Conservation (phyloP, 2,329 filamentous ascomycete genomes). For the Colletotrichum sp. region DNA sequence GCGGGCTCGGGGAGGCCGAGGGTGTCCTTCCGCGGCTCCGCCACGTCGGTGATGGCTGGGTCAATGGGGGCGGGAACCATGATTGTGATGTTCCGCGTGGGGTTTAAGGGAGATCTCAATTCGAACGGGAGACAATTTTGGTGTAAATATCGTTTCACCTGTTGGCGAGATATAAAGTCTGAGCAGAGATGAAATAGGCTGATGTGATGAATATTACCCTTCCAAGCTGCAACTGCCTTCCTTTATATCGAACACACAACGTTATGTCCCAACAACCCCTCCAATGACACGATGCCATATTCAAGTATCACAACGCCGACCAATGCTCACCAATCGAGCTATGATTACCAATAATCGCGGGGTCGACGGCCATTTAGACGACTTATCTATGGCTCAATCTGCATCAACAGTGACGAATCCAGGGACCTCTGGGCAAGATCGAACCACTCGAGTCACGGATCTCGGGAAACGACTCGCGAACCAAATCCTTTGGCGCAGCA, state of each 20-base stretch:
- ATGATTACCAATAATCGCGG: conserved; percentile 19
- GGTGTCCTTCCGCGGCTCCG: conserved; percentile 66
- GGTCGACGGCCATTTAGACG: background rate
- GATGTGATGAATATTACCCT: rapidly evolving
- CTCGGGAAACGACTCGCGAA: background rate
- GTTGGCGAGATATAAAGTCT: background rate
- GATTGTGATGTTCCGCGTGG: background rate
- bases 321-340: background rate
- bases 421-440: background rate
- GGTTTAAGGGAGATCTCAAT: background rate
- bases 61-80: conserved; percentile 66
- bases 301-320: background rate
- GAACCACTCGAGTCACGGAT: background rate
- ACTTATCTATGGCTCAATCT: conserved; percentile 5
- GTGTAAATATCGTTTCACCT: rapidly evolving
- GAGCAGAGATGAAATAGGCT: rapidly evolving
- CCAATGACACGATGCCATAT: background rate
- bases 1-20: conserved; percentile 65
- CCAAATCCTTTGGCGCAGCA: background rate
- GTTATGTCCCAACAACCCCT: background rate
- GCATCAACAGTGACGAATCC: conserved; percentile 9
- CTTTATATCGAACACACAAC: background rate
- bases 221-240: background rate
- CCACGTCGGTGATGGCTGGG: conserved; percentile 67
- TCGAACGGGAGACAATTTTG: background rate